Evolutionary conservation across 441 rosid genomes (phyloP), one percentile per base, ranked within the genome.

Genomic region (Adansonia gregorii): DNA sequence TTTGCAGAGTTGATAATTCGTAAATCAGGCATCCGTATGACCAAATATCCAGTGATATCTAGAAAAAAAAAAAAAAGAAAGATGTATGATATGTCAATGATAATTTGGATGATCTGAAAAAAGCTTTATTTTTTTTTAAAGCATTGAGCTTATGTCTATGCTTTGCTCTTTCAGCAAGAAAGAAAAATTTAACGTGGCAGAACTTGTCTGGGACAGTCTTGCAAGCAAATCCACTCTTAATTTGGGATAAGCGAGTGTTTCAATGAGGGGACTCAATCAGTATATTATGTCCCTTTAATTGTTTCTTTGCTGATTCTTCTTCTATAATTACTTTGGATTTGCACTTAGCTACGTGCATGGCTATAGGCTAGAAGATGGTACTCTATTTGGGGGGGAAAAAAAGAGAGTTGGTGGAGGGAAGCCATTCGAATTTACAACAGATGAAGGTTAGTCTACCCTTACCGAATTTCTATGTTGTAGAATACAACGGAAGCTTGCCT

Each of bases 341-440:
- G 83, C 89, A 89, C 92, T 89, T 78, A 87, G 84, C 76, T 89
- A 87, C 39, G 4, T 35, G 39, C 74, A 79, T 73, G 8, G 90
- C 89, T 35, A 3, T 67, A 83, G 71, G 84, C 81, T 88, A 68
- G 88, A 84, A 82, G 81, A 86, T 83, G 92, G 93, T 61, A 86
- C 89, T 77, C 11, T 89, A 51, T 88, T 87, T 81, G 91, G 86
- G 79, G 39, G 39, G 1, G 2, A 35, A 35, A 89, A 81, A 73
- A 88, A 79, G 80, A 93, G 93, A 75, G 55, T 79, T 79, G 91
- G 82, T 56, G 92, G 88, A 15, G 84, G 71, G 75, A 74, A 83
- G 54, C 87, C 89, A 72, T 78, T 89, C 63, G 78, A 81, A 76
- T 91, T 88, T 86, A 78, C 83, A 69, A 88, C 88, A 3, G 93